Conservation (phyloP, 1,284 basidiomycete genomes). For the Omphalotus olearius region DNA sequence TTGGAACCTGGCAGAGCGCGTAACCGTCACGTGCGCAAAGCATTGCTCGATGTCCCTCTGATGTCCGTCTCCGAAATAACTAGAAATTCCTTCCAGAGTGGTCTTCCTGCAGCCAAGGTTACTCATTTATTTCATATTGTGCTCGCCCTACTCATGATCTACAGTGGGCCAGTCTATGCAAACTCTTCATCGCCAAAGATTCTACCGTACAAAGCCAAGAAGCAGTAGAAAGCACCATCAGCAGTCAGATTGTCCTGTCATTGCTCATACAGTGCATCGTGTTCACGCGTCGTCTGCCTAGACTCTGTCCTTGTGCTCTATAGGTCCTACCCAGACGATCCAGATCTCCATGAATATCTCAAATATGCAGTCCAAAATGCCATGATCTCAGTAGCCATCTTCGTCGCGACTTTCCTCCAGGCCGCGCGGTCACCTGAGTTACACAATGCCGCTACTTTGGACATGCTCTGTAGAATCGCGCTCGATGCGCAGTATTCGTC, state of each 20-base stretch:
- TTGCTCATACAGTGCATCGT: background rate
- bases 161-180: conserved; percentile 65
- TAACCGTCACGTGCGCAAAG: too few relatives aligned
- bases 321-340: conserved; percentile 60
- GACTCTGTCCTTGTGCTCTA: conserved; percentile 67
- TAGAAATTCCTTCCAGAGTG: conserved; percentile 66
- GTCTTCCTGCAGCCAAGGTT: conserved; percentile 58
- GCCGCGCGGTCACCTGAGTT: conserved; percentile 48
- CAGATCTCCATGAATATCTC: conserved; percentile 58
- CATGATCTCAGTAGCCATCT: conserved; percentile 52
- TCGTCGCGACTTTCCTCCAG: conserved; percentile 51
- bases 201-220: conserved; percentile 34
- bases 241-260: conserved; percentile 34
- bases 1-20: background rate
- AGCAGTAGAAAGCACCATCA: conserved; percentile 37
- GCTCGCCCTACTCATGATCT: conserved; percentile 2
- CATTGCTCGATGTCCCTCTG: background rate
- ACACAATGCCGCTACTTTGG: conserved; percentile 59
- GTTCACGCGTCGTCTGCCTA: conserved; percentile 23
- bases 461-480: conserved; percentile 61
- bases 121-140: conserved; percentile 13
- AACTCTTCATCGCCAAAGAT: conserved; percentile 51
- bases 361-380: conserved; percentile 52
- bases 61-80: conserved; percentile 69
- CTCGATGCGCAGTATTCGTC: conserved; percentile 59